Percentiles rank a stretch among this genome's conserved stretches.
Evolutionary conservation across 2,329 filamentous ascomycete species (phyloP).

Genomic region (Aaosphaeria pasadenensis): DNA sequence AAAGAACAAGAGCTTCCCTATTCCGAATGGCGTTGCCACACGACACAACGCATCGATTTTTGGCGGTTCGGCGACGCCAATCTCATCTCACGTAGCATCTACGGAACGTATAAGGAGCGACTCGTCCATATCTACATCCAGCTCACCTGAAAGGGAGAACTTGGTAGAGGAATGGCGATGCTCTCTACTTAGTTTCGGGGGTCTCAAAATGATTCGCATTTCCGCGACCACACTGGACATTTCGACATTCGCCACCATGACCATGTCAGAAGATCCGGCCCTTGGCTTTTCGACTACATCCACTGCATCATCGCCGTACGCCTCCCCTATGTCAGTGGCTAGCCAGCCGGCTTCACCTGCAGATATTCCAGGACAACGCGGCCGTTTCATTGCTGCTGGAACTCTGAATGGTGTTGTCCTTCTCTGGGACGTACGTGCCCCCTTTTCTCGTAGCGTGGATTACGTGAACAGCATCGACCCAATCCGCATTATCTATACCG

Average conservation of each 20-base stretch:
- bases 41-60: slow-evolving; percentile 46
- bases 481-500: slow-evolving; percentile 80
- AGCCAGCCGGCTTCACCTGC: slow-evolving; percentile 42
- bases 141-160: slow-evolving; percentile 33
- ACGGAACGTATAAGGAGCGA: slow-evolving; percentile 24
- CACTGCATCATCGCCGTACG: slow-evolving; percentile 51
- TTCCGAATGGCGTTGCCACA: slow-evolving; percentile 11
- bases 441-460: slow-evolving; percentile 53
- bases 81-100: slow-evolving; percentile 12
- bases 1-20: slow-evolving; percentile 16
- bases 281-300: slow-evolving; percentile 57
- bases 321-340: slow-evolving; percentile 52
- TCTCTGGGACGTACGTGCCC: slow-evolving; percentile 79
- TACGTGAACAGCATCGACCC: slow-evolving; percentile 63
- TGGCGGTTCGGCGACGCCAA: slow-evolving; percentile 39
- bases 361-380: slow-evolving; percentile 81
- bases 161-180: slow-evolving; percentile 63
- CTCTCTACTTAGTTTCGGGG: slow-evolving; percentile 61
- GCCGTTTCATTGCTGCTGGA: slow-evolving; percentile 76
- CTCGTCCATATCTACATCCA: slow-evolving; percentile 29
- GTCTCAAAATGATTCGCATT: slow-evolving; percentile 59
- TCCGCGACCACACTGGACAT: slow-evolving; percentile 69
- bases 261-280: slow-evolving; percentile 75
- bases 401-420: slow-evolving; percentile 75
- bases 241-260: slow-evolving; percentile 69